A percentile compares a stretch with the other conserved stretches of the same genome.
These are phyloP conservation scores for Schizonepeta tenuifolia DNA, from an alignment of 257 asterid genomes.

Conservation along the genomic window DNA sequence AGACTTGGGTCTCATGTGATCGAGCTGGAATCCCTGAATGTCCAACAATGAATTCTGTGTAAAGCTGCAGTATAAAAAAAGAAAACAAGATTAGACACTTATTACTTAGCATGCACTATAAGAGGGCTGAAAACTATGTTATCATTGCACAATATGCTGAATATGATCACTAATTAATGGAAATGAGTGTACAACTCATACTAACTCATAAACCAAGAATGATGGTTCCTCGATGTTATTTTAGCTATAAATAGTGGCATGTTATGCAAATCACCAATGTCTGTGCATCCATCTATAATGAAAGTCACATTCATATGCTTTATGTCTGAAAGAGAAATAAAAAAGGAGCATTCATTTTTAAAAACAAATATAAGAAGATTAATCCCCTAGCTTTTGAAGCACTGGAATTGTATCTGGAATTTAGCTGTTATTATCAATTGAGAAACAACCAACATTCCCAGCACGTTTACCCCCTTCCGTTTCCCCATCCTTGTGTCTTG, in stretches of 20 bases:
- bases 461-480: background rate
- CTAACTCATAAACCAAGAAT: constrained; percentile 18
- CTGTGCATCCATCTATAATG: background rate
- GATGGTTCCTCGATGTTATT: background rate
- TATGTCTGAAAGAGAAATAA: background rate
- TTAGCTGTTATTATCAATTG: background rate
- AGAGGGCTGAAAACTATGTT: constrained; percentile 10
- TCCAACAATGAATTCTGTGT: constrained; percentile 38
- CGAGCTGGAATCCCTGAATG: constrained; percentile 50
- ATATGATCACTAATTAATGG: constrained; percentile 10
- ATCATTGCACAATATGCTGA: constrained; percentile 2
- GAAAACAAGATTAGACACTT: constrained; percentile 23
- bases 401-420: constrained; percentile 4
- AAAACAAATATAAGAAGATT: background rate
- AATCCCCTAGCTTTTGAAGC: background rate
- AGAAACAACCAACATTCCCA: background rate
- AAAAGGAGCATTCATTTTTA: background rate
- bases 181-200: constrained; percentile 22
- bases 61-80: constrained; percentile 46
- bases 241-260: constrained; percentile 13
- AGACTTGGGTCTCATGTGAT: constrained; percentile 38
- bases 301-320: constrained; percentile 4
- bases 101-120: background rate
- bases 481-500: background rate
- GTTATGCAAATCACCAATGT: background rate